phyloP scores from a whole-genome alignment of 306 rosid species.

The Prunus persica region Prunus_persica_NCBIv2 NC_034016.1:3262001-3262500 shows the following conservation, averaged over 20 bases:
- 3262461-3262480: slow-evolving; percentile 10
- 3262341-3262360: slow-evolving; percentile 16
- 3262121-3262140: neutral
- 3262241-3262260: neutral
- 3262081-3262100: too few species aligned
- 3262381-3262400: slow-evolving; percentile 39
- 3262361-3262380: slow-evolving; percentile 46
- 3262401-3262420: slow-evolving; percentile 57
- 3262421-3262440: neutral
- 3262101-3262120: neutral
- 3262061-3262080: too few species aligned
- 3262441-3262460: neutral
- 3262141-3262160: neutral
- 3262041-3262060: too few species aligned
- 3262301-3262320: slow-evolving; percentile 43
- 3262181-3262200: neutral
- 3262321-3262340: slow-evolving; percentile 35
- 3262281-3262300: slow-evolving; percentile 25
- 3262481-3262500: too few species aligned
- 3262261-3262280: slow-evolving; percentile 4
- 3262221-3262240: neutral
- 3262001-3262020: too few species aligned
- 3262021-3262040: too few species aligned
- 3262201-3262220: neutral
- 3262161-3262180: neutral